phyloP scores from a whole-genome alignment of 495 filamentous ascomycete genomes.

The Lentithecium fluviatile region DNA sequence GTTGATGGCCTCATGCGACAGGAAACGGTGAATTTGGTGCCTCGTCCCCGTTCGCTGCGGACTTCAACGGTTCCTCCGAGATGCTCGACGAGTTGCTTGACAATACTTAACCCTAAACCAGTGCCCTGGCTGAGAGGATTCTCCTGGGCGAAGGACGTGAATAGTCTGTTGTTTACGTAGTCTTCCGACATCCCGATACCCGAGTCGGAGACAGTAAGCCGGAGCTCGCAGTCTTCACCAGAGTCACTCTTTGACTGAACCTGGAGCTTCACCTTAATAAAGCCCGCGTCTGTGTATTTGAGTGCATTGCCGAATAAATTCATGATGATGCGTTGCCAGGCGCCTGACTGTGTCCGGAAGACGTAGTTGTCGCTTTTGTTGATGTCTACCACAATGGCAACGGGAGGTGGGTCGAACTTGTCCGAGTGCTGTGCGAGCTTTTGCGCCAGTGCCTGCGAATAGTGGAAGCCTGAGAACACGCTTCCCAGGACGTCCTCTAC shows the following conservation, averaged over 20 bases:
- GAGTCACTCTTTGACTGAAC: conserved; percentile 43
- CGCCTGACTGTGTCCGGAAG: conserved; percentile 69
- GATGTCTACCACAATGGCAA: conserved; percentile 65
- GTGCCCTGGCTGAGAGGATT: conserved; percentile 63
- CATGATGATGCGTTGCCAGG: conserved; percentile 72
- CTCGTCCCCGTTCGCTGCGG: conserved; percentile 54
- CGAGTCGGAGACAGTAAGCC: conserved; percentile 60
- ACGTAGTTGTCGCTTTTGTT: conserved; percentile 55
- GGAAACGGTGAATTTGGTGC: conserved; percentile 59
- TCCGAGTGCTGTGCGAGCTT: conserved; percentile 6
- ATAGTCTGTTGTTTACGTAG: conserved; percentile 65
- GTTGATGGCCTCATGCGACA: conserved; percentile 45
- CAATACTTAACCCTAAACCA: conserved; percentile 60
- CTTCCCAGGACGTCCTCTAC: conserved; percentile 61
- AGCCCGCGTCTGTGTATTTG: conserved; percentile 60
- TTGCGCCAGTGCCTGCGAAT: conserved; percentile 29
- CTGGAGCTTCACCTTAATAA: conserved; percentile 60
- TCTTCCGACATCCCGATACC: conserved; percentile 68
- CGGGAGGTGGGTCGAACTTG: conserved; percentile 36
- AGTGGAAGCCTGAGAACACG: conserved; percentile 55
- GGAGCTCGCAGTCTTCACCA: conserved; percentile 39
- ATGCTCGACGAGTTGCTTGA: conserved; percentile 61
- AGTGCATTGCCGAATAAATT: conserved; percentile 81
- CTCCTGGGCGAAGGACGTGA: conserved; percentile 72
- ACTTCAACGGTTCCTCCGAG: conserved; percentile 62